phyloP scores from a whole-genome alignment of 2,329 filamentous ascomycete genomes.

The Ceratocystis cacaofunesta region DNA sequence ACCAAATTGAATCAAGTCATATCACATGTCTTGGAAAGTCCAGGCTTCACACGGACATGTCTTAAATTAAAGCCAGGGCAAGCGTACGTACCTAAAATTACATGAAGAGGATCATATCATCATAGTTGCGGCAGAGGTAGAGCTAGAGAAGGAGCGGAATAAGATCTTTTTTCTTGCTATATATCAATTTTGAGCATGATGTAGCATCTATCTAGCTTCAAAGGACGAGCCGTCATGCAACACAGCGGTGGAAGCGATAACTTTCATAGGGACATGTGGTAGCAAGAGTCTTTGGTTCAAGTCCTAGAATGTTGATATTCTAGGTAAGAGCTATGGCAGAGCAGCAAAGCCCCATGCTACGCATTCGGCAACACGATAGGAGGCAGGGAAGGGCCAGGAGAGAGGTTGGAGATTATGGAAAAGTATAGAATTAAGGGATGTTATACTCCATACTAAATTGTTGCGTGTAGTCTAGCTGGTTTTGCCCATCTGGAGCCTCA shows the following conservation, averaged over 20 bases:
- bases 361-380: no score
- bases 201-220: neutral
- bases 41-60: neutral
- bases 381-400: no score
- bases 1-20: neutral
- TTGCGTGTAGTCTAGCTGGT: no score
- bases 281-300: neutral
- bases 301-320: no score
- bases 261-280: neutral
- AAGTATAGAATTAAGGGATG: no score
- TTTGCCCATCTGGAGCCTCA: no score
- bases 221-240: no score
- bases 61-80: neutral
- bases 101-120: neutral
- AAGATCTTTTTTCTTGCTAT: neutral
- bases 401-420: no score
- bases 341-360: no score
- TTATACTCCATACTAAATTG: no score
- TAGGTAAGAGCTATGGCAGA: no score
- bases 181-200: neutral
- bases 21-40: neutral
- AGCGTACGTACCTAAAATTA: neutral
- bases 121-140: neutral
- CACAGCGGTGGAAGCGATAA: no score
- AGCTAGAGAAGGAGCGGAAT: neutral